Evolutionary conservation across 2,329 filamentous ascomycete genomes (phyloP).

Genomic region (Aspergillus proliferans): DNA sequence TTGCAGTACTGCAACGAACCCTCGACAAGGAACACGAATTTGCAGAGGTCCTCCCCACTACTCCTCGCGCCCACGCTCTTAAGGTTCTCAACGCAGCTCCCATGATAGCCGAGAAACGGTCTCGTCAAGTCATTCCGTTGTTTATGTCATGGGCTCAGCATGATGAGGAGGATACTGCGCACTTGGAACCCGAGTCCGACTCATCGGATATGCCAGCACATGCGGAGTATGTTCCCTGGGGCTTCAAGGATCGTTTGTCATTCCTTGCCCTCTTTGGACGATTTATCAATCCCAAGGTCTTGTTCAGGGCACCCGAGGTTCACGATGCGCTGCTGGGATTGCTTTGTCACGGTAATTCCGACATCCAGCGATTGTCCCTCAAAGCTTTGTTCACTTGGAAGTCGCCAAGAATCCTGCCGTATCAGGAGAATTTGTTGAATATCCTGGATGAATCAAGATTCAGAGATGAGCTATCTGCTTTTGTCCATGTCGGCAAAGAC

Average conservation of each 20-base stretch:
- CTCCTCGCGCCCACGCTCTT: conserved; percentile 68
- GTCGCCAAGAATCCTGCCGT: conserved; percentile 63
- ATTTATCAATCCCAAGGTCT: conserved; percentile 77
- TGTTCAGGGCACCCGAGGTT: conserved; percentile 72
- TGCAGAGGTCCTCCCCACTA: conserved; percentile 31
- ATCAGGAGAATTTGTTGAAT: conserved; percentile 79
- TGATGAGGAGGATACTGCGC: conserved; percentile 38
- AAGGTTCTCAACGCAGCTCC: conserved; percentile 70
- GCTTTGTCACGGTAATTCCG: conserved; percentile 79
- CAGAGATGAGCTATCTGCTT: conserved; percentile 85
- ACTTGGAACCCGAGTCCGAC: neutral
- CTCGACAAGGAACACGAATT: conserved; percentile 59
- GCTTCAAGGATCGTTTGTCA: conserved; percentile 68
- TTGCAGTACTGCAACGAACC: conserved; percentile 53
- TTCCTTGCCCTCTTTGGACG: conserved; percentile 75
- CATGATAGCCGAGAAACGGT: conserved; percentile 74
- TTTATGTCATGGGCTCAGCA: conserved; percentile 73
- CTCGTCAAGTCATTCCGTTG: conserved; percentile 75
- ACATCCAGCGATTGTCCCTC: conserved; percentile 78
- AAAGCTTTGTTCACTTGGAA: conserved; percentile 90
- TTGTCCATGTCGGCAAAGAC: conserved; percentile 65
- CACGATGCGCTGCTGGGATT: conserved; percentile 68
- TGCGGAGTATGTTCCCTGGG: conserved; percentile 30
- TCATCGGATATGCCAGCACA: conserved; percentile 7
- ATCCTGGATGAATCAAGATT: conserved; percentile 86